phyloP scores from a whole-genome alignment of 1,139 yeast genomes.

The Yamadazyma atmosphaerica region DNA sequence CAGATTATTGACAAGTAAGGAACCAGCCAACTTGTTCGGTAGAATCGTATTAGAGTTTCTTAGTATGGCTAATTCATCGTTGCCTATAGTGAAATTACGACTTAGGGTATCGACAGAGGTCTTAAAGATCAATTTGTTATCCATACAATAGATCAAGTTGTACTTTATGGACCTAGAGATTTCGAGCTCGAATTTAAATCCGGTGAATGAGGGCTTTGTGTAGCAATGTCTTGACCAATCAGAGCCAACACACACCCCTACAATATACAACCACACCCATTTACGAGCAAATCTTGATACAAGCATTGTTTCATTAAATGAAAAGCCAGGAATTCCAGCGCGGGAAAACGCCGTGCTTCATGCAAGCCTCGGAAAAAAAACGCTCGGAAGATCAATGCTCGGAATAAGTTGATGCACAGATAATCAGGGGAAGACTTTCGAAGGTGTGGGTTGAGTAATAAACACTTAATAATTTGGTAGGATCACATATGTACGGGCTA shows the following conservation, averaged over 20 bases:
- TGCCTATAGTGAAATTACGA: conserved; percentile 10
- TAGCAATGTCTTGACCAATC: conserved; percentile 15
- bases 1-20: conserved; percentile 10
- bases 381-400: too few species aligned
- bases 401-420: too few species aligned
- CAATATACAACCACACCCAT: neutral
- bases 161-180: conserved; percentile 14
- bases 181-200: conserved; percentile 34
- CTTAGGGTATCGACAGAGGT: conserved; percentile 19
- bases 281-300: too few species aligned
- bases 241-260: neutral
- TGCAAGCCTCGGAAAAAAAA: too few species aligned
- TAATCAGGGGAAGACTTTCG: too few species aligned
- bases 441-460: too few species aligned
- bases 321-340: too few species aligned
- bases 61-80: conserved; percentile 9
- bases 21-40: conserved; percentile 15
- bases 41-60: conserved; percentile 12
- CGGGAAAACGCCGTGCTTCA: too few species aligned
- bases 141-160: conserved; percentile 28
- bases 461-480: too few species aligned
- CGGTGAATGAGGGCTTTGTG: conserved; percentile 27
- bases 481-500: too few species aligned
- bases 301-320: too few species aligned
- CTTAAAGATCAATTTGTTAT: conserved; percentile 30